Percentiles rank a stretch among this genome's conserved stretches.
phyloP scores from a whole-genome alignment of 441 rosid species.

The Gossypium davidsonii region DNA sequence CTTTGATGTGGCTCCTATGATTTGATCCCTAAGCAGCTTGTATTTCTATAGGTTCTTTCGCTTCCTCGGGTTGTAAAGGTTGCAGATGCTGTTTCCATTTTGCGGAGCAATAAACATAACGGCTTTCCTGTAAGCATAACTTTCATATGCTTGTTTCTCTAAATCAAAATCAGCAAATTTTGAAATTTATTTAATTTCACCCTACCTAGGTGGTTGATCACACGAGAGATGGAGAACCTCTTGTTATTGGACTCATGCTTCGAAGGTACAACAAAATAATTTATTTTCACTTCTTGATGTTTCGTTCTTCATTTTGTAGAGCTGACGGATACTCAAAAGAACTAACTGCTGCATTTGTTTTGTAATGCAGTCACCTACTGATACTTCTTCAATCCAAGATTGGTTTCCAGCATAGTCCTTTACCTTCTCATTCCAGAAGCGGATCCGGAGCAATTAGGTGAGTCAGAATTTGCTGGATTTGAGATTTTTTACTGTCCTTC shows the following conservation, averaged over 20 bases:
- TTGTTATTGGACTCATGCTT: conserved; percentile 86
- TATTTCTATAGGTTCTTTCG: conserved; percentile 61
- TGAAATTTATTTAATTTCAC: conserved; percentile 11
- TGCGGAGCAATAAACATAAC: conserved; percentile 80
- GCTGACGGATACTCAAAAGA: neutral
- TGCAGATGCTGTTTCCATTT: conserved; percentile 75
- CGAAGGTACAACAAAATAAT: conserved; percentile 52
- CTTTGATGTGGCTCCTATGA: neutral
- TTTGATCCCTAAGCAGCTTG: neutral
- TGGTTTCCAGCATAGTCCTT: conserved; percentile 94
- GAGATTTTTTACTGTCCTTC: neutral
- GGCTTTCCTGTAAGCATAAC: conserved; percentile 78
- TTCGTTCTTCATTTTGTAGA: neutral
- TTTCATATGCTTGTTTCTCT: neutral
- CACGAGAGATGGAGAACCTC: conserved; percentile 79
- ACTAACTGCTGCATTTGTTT: conserved; percentile 20
- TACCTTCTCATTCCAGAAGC: conserved; percentile 58
- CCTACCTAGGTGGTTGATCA: conserved; percentile 75
- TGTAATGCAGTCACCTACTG: conserved; percentile 73
- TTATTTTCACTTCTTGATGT: conserved; percentile 11
- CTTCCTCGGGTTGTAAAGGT: conserved; percentile 79
- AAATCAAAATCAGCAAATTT: conserved; percentile 12
- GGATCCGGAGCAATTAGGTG: conserved; percentile 58
- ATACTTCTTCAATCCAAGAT: conserved; percentile 94
- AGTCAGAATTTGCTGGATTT: conserved; percentile 2